Base-by-base conservation (phyloP, 495 filamentous ascomycete species). In the Tuber indicum region DNA sequence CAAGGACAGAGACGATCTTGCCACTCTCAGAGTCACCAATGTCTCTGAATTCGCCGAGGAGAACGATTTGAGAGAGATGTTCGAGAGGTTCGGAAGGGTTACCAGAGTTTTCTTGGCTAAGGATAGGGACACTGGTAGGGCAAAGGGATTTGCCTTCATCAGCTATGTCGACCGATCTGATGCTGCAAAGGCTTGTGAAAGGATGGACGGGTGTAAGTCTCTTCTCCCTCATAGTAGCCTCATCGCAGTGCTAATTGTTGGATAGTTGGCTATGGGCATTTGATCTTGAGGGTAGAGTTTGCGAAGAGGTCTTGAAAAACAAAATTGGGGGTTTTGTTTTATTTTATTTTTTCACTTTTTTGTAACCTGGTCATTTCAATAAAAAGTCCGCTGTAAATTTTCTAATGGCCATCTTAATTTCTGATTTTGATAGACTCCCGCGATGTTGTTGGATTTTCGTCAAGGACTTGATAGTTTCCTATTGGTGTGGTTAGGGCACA, bases 91-190 rank as follows among this genome's bases (percentile, higher is more conserved):
- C 85, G 96, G 96, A 82, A 92, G 93, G 81, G 96, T 99, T 78
- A 98, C 94, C 62, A 91, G 81, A 84, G 96, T 99, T 71, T 99
- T 98, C 88, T 85, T 99, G 78, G 96, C 96, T 78, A 97, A 97
- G 87, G 96, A 99, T 86, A 88, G 96, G 84, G 96, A 98, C 72
- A 98, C 96, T 47, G 91, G 92, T 75, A 84, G 93, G 80, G 96
- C 96, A 74, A 99, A 99, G 89, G 96, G 96, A 70, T 99, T 98
- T 83, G 96, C 96, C 26, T 99, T 99, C 85, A 97, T 99, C 86
- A 96, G 92, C 84, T 99, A 94, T 85, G 91, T 90, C 72, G 96
- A 98, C 79, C 89, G 95, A 79, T 85, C 86, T 76, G 96, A 99
- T 86, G 96, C 96, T 75, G 90, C 92, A 75, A 92, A 90, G 86